Percentiles rank a stretch among this genome's conserved stretches.
Evolutionary conservation across 805 yeast genomes (phyloP).

Genomic region (Lachancea meyersii): DNA sequence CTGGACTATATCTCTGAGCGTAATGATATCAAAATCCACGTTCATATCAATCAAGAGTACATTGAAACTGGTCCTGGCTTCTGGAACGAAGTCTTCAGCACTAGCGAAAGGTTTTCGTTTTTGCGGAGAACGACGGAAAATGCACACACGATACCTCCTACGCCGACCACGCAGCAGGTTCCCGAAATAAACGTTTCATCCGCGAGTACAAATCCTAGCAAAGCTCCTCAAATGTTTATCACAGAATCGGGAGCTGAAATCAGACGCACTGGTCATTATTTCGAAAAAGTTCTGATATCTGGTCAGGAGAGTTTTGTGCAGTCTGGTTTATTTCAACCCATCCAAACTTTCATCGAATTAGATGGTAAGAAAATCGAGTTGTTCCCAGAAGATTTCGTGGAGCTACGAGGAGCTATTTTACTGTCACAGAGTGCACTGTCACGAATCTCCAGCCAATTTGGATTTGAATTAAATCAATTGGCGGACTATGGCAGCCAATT

Average conservation of each 20-base stretch:
- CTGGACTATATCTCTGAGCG: slow-evolving; percentile 16
- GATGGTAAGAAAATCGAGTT: slow-evolving; percentile 10
- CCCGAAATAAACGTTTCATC: neutral
- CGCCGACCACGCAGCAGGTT: neutral
- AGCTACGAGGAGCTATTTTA: slow-evolving; percentile 14
- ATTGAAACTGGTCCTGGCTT: slow-evolving; percentile 24
- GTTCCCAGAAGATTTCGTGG: slow-evolving; percentile 13
- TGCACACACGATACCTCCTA: slow-evolving; percentile 4
- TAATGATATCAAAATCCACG: slow-evolving; percentile 20
- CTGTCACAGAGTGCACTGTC: slow-evolving; percentile 16
- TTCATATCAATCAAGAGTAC: slow-evolving; percentile 23
- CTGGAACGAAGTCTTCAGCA: slow-evolving; percentile 26
- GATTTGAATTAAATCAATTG: neutral
- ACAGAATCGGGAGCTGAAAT: slow-evolving; percentile 17
- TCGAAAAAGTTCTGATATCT: slow-evolving; percentile 21
- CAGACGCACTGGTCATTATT: slow-evolving; percentile 16
- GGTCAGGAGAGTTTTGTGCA: slow-evolving; percentile 24
- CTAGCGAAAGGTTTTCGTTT: slow-evolving; percentile 17
- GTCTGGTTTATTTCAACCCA: slow-evolving; percentile 15
- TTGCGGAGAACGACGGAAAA: slow-evolving; percentile 8
- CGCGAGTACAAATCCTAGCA: neutral
- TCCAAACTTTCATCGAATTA: slow-evolving; percentile 7
- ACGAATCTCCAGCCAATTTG: slow-evolving; percentile 13
- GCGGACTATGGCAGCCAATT: too few relatives aligned
- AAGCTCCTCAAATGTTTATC: neutral